These are phyloP conservation scores for Zygosaccharomyces siamensis DNA, from an alignment of 805 yeast species.

Conservation along the genomic window DNA sequence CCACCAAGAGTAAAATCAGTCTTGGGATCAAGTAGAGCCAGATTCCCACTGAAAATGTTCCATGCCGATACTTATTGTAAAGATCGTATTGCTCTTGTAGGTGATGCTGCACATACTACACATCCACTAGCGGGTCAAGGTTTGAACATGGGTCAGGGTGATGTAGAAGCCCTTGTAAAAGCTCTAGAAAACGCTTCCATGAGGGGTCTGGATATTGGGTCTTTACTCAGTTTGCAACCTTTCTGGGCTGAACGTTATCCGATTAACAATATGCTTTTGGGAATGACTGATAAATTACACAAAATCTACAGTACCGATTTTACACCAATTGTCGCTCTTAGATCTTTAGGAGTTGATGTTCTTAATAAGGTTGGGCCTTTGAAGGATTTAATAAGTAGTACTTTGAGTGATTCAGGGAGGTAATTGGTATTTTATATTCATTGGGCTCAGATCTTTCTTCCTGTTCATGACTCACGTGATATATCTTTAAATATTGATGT, in stretches of 20 bases:
- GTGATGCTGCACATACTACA: conserved; percentile 97
- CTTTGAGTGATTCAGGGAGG: conserved; percentile 39
- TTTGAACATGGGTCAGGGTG: conserved; percentile 94
- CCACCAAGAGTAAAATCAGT: conserved; percentile 66
- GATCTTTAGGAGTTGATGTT: conserved; percentile 71
- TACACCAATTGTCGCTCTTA: conserved; percentile 65
- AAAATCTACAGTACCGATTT: conserved; percentile 74
- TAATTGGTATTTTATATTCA: conserved; percentile 11
- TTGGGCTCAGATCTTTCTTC: background rate
- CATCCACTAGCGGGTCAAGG: conserved; percentile 99
- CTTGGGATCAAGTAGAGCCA: conserved; percentile 63
- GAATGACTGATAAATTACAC: conserved; percentile 87
- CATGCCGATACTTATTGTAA: conserved; percentile 88
- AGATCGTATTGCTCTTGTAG: conserved; percentile 85
- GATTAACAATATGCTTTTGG: conserved; percentile 71
- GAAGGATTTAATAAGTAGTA: conserved; percentile 64
- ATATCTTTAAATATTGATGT: background rate
- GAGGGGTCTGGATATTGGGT: conserved; percentile 87
- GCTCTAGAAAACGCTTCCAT: conserved; percentile 66
- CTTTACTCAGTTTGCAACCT: conserved; percentile 72
- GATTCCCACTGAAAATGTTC: conserved; percentile 81
- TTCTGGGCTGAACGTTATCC: conserved; percentile 83
- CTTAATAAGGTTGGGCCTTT: conserved; percentile 59
- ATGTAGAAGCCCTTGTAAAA: conserved; percentile 64
- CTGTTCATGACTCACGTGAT: background rate